Evolutionary conservation across 78 protist genomes (phyloP), one percentile per base, ranked within the genome.

Genomic region (Emiliania huxleyi): DNA sequence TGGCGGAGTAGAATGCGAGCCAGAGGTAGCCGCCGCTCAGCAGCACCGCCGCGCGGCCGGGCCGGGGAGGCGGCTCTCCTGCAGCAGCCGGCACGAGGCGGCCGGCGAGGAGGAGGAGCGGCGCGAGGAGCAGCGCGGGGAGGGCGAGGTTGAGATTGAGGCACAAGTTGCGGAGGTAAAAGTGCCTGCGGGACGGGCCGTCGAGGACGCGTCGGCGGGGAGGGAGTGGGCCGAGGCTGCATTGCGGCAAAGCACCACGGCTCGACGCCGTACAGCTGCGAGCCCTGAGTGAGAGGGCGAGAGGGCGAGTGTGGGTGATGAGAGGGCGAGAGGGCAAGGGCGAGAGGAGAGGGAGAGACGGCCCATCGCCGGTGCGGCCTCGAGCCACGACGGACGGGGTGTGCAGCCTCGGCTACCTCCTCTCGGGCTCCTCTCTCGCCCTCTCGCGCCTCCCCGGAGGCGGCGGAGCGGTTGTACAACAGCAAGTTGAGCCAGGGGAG

Each of bases 201-300:
- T n/a, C n/a, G n/a, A n/a, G n/a, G n/a, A n/a, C n/a, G n/a, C n/a
- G n/a, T n/a, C n/a, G n/a, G n/a, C n/a, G n/a, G n/a, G n/a, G n/a
- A n/a, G n/a, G n/a, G n/a, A n/a, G n/a, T n/a, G n/a, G n/a, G n/a
- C n/a, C n/a, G n/a, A n/a, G n/a, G n/a, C n/a, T n/a, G n/a, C n/a
- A n/a, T n/a, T n/a, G n/a, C n/a, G n/a, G n/a, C n/a, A n/a, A n/a
- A n/a, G 95, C 93, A 91, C 75, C 37, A 19, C 25, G 92, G 93
- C 77, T 96, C 98, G 23, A 91, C 73, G 52, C 98, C 97, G 81
- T 95, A 95, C 6, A 95, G 71, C 93, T 93, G 94, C 22, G 96
- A 81, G 33, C 96, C 94, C 91, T 25, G 69, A 15, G 21, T 93
- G 93, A 0, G 71, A 38, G 0, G 81, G 21, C 38, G 94, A 93